Conservation (phyloP, 2,329 filamentous ascomycete genomes). For the Pseudogymnoascus sp. region DNA sequence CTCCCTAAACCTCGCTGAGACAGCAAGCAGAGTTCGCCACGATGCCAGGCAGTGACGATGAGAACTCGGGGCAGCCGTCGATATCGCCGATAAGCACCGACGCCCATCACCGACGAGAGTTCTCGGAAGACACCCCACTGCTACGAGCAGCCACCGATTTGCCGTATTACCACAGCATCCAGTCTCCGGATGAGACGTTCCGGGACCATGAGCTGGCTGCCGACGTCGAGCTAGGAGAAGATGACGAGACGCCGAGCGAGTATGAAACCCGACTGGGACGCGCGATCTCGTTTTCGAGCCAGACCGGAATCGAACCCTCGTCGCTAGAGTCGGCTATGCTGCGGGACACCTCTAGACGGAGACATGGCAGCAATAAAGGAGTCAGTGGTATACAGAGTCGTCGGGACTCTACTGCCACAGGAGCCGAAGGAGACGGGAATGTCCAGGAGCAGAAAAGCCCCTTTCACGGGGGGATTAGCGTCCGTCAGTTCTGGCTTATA, state of each 20-base stretch:
- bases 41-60: background rate
- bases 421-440: constrained; percentile 16
- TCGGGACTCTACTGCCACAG: background rate
- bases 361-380: constrained; percentile 15
- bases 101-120: background rate
- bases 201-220: constrained; percentile 9
- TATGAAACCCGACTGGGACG: background rate
- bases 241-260: background rate
- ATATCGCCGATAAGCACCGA: background rate
- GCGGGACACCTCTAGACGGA: constrained; percentile 18
- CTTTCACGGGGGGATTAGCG: constrained; percentile 37
- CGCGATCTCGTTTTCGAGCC: constrained; percentile 23
- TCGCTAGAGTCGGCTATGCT: constrained; percentile 27
- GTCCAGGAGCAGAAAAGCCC: constrained; percentile 20
- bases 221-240: constrained; percentile 19
- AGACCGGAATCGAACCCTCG: constrained; percentile 24
- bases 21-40: background rate
- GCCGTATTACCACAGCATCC: constrained; percentile 8
- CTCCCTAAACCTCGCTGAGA: background rate
- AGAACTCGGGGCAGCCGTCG: background rate
- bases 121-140: constrained; percentile 6
- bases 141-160: constrained; percentile 10
- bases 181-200: constrained; percentile 11
- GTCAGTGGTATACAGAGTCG: background rate
- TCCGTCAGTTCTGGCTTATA: constrained; percentile 52